Conservation (phyloP, 257 asterid genomes). For the Nicotiana benthamiana region DNA sequence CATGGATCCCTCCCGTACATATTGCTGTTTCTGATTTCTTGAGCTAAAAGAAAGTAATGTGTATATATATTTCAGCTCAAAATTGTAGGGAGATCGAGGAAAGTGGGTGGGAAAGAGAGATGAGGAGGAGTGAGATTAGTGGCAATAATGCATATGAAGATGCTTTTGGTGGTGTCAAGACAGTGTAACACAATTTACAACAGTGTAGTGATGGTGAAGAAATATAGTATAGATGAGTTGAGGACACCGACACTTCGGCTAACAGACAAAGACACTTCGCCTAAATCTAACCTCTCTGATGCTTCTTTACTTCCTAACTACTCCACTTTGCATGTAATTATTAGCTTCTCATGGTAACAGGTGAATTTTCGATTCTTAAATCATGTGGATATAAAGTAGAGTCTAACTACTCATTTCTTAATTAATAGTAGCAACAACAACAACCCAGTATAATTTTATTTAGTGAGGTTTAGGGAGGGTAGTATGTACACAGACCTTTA, state of each 20-base stretch:
- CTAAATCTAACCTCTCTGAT: slow-evolving; percentile 12
- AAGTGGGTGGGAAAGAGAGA: background rate
- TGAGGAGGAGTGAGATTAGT: background rate
- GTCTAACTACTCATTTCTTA: too few species aligned
- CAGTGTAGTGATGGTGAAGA: background rate
- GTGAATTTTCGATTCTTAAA: background rate
- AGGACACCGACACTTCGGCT: slow-evolving; percentile 20
- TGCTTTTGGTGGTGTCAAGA: background rate
- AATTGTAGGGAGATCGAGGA: background rate
- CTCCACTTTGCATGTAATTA: background rate
- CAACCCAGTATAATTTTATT: too few species aligned
- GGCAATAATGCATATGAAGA: slow-evolving; percentile 17
- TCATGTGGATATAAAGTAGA: too few species aligned
- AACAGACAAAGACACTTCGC: slow-evolving; percentile 26
- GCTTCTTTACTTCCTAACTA: background rate
- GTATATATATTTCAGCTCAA: background rate
- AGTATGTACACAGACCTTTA: too few species aligned
- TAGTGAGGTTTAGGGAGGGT: too few species aligned
- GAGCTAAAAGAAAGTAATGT: background rate
- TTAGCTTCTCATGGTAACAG: background rate
- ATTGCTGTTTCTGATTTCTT: background rate
- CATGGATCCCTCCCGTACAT: slow-evolving; percentile 98
- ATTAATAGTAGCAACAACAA: too few species aligned
- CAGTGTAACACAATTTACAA: too few species aligned
- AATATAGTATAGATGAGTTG: background rate